Evolutionary conservation across 306 rosid genomes (phyloP).

Genomic region (Gastrolobium villosum): DNA sequence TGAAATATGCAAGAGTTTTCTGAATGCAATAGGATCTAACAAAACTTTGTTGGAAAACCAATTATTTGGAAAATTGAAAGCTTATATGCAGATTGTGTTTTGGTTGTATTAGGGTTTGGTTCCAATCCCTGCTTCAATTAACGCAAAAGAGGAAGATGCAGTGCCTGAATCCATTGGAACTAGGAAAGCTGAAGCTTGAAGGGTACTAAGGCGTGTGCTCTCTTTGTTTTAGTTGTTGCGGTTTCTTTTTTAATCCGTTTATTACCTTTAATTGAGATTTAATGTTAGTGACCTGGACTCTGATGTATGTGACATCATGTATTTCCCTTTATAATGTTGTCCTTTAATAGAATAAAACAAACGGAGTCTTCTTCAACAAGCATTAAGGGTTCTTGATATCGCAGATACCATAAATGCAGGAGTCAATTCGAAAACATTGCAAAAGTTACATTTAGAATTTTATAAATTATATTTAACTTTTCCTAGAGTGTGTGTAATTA

Average conservation of each 20-base stretch:
- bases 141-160: neutral
- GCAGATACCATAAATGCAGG: no score
- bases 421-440: no score
- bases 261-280: constrained; percentile 1
- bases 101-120: constrained; percentile 41
- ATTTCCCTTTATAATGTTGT: neutral
- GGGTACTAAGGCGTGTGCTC: neutral
- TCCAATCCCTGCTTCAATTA: neutral
- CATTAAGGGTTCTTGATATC: no score
- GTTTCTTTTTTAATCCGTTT: constrained; percentile 1
- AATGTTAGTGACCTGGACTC: neutral
- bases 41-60: neutral
- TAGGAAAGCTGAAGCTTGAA: neutral
- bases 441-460: no score
- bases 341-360: no score
- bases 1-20: no score
- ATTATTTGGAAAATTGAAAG: neutral
- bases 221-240: neutral
- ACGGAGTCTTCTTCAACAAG: no score
- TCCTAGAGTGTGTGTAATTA: no score
- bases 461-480: no score
- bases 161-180: neutral
- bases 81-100: neutral
- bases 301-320: neutral
- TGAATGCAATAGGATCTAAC: neutral